Base-by-base conservation (phyloP, 2,329 filamentous ascomycete genomes). In the Hyphodiscus sp. region DNA sequence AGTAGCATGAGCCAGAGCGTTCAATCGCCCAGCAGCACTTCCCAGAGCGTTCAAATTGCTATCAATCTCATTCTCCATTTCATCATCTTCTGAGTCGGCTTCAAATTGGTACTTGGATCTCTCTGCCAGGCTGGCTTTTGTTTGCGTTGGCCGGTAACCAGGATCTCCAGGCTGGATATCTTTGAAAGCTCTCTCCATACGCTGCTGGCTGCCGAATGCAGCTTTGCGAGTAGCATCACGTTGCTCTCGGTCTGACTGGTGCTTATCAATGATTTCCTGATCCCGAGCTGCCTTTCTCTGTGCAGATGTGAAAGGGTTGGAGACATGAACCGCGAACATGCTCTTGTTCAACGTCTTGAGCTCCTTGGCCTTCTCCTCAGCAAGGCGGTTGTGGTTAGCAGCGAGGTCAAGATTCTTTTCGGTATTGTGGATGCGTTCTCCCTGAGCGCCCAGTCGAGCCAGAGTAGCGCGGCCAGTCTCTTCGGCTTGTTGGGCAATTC, bases 291-390 rank as follows among this genome's bases (percentile, higher is more conserved):
- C 76, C 26, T 78, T 79, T 45, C 85, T 80, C 60, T 78, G 80
- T 58, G 80, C 82, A 15, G 82, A 82, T 0, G 88, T 94, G 68
- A 96, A 89, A 0, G 86, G 86, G 63, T 90, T 90, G 50, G 77
- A 76, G 23, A 91, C 85, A 65, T 91, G 86, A 20, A 91, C 81
- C 5, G 89, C 87, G 66, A 96, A 96, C 90, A 96, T 95, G 74
- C 86, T 91, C 58, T 86, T 78, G 71, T 96, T 95, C 48, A 95
- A 76, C 1, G 82, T 89, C 74, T 92, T 92, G 41, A 96, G 75
- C 67, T 96, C 90, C 47, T 83, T 81, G 1, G 90, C 86, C 63
- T 89, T 87, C 61, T 91, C 89, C 62, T 91, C 85, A 0, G 89
- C 88, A 55, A 87, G 74, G 54, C 83, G 81, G 63, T 88, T 89